Base-by-base conservation (phyloP, 306 rosid genomes). In the Delonix regia region DNA sequence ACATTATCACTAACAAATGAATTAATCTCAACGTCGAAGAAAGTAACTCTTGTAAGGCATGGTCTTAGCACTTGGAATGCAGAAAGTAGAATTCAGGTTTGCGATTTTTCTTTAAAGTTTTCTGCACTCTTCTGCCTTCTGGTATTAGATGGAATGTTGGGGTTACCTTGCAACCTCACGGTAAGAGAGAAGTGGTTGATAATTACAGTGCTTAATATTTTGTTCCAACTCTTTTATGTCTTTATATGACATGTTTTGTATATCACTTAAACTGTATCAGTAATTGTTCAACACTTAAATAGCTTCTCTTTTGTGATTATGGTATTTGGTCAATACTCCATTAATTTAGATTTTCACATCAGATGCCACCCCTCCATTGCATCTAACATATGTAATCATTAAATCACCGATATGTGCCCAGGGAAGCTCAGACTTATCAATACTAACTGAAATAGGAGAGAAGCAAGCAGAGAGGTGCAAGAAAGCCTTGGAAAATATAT, bases 41-140 rank as follows among this genome's bases (percentile, higher is more conserved):
- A 80, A 72, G 97, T 92, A 2, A 92, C 78, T 61, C 91, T 88
- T 66, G 48, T 90, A 65, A 84, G 93, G 78, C 95, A 87, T 77
- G 95, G 92, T 47, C 89, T 92, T 60, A 90, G 92, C 88, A 80
- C 91, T 75, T 92, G 97, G 95, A 92, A 88, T 71, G 86, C 87
- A 55, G 95, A 88, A 78, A 86, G 95, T 74, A 85, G 87, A 83
- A 81, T 92, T 76, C 95, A 90, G 93, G 95, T 84, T 77, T 68
- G 78, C 12, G 38, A 5, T 66, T 81, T 76, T 30, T 45, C 59
- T 80, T 84, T 67, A 2, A 71, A 27, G 15, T 55, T 55, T 55
- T 45, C 47, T 45, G 48, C 59, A 49, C 48, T 64, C 7, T 73
- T 41, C 33, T 47, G 49, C 51, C 51, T 45, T 14, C 51, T 44